phyloP scores from a whole-genome alignment of 2,329 filamentous ascomycete genomes.

The Sarocladium kiliense region DNA sequence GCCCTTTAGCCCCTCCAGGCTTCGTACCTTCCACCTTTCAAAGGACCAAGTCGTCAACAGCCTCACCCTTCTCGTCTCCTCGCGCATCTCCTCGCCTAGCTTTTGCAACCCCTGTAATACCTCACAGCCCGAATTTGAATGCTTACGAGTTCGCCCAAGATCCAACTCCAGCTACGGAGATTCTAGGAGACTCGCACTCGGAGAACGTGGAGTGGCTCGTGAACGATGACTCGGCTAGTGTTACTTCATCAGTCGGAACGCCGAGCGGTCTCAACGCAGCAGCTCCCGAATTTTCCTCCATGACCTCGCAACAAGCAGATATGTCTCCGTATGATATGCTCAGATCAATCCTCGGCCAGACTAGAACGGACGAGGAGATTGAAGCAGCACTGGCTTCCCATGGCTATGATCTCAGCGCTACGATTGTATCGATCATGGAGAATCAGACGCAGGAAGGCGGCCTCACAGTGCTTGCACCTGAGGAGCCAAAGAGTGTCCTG shows the following conservation, averaged over 20 bases:
- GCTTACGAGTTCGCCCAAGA: slow-evolving; percentile 92
- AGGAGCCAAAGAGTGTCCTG: slow-evolving; percentile 62
- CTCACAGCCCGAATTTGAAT: slow-evolving; percentile 89
- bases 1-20: slow-evolving; percentile 78
- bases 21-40: slow-evolving; percentile 72
- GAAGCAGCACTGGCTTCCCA: slow-evolving; percentile 84
- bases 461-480: slow-evolving; percentile 27
- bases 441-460: slow-evolving; percentile 44
- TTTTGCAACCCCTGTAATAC: slow-evolving; percentile 83
- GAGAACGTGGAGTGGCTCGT: slow-evolving; percentile 98
- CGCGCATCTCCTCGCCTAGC: slow-evolving; percentile 87
- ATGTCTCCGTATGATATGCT: slow-evolving; percentile 99
- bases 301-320: slow-evolving; percentile 64
- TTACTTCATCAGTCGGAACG: slow-evolving; percentile 67
- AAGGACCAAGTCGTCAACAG: slow-evolving; percentile 71
- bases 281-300: slow-evolving; percentile 68
- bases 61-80: slow-evolving; percentile 90
- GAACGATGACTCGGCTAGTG: slow-evolving; percentile 77
- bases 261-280: slow-evolving; percentile 71
- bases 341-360: slow-evolving; percentile 85
- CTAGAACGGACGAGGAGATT: slow-evolving; percentile 88
- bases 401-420: slow-evolving; percentile 88
- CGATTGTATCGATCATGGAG: slow-evolving; percentile 85
- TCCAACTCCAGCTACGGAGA: slow-evolving; percentile 72
- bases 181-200: slow-evolving; percentile 84